These are phyloP conservation scores for Eimeria maxima DNA, from an alignment of 169 alveolate species.

Conservation along the genomic window DNA sequence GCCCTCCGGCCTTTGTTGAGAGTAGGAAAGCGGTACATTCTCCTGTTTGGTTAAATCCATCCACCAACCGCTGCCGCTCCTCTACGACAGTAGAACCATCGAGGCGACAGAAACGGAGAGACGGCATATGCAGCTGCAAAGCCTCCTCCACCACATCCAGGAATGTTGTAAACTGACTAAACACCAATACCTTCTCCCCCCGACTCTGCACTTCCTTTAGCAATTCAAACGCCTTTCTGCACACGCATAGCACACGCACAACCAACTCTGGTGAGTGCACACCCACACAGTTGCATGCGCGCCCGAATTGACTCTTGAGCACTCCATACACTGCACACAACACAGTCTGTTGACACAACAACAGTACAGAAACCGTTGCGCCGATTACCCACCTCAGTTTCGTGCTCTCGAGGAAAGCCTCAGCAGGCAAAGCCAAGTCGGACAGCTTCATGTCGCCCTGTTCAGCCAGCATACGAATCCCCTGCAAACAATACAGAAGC, in stretches of 20 bases:
- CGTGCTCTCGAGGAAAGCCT: constrained; percentile 78
- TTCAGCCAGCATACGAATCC: constrained; percentile 58
- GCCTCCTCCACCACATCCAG: constrained; percentile 95
- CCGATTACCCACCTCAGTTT: constrained; percentile 66
- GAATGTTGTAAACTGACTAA: constrained; percentile 95
- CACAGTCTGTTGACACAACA: not conserved
- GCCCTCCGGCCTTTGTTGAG: constrained; percentile 99
- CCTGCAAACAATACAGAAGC: not conserved
- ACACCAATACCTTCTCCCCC: constrained; percentile 94
- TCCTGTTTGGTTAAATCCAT: constrained; percentile 90
- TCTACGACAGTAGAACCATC: constrained; percentile 98
- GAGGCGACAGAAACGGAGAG: constrained; percentile 90
- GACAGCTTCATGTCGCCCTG: constrained; percentile 79
- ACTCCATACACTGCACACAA: not conserved
- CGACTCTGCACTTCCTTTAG: constrained; percentile 83
- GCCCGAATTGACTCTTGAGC: too few relatives aligned
- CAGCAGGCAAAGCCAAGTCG: constrained; percentile 71
- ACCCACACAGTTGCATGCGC: not conserved
- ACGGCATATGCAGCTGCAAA: constrained; percentile 81
- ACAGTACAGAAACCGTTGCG: not conserved
- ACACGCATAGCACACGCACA: not conserved
- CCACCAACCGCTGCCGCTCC: constrained; percentile 94
- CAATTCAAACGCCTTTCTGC: constrained; percentile 85
- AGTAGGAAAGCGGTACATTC: constrained; percentile 96
- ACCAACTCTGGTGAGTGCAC: too few relatives aligned